Conservation (phyloP, 306 rosid species). For the Vigna reflexopilosa region DNA sequence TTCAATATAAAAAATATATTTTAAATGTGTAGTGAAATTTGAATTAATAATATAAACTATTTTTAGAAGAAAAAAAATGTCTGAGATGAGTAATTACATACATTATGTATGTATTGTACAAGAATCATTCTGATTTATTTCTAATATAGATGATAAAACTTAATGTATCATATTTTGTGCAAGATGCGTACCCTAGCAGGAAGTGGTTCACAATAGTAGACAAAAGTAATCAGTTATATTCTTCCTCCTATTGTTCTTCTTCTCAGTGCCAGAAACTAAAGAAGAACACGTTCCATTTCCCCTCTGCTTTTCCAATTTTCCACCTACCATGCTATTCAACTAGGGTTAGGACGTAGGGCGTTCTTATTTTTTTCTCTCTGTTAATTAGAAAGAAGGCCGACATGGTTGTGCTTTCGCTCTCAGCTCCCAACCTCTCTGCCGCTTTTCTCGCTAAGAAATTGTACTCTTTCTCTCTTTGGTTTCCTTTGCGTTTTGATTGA, state of each 20-base stretch:
- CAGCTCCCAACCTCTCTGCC: conserved; percentile 59
- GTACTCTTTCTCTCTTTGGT: conserved; percentile 47
- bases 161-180: background rate
- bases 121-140: too few relatives aligned
- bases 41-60: too few relatives aligned
- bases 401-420: conserved; percentile 68
- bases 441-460: conserved; percentile 60
- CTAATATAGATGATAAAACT: too few relatives aligned
- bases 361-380: conserved; percentile 9
- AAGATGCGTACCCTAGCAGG: conserved; percentile 35
- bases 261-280: conserved; percentile 14
- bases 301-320: background rate
- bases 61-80: too few relatives aligned
- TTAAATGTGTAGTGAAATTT: too few relatives aligned
- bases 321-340: conserved; percentile 39
- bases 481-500: background rate
- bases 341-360: conserved; percentile 55
- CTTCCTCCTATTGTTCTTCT: conserved; percentile 15
- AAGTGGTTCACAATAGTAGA: conserved; percentile 19
- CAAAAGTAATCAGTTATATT: conserved; percentile 26
- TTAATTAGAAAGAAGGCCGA: conserved; percentile 19
- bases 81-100: too few relatives aligned
- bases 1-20: too few relatives aligned
- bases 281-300: background rate
- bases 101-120: too few relatives aligned